Evolutionary conservation across 768 basidiomycete species (phyloP).

Genomic region (Lactifluus echinatus): DNA sequence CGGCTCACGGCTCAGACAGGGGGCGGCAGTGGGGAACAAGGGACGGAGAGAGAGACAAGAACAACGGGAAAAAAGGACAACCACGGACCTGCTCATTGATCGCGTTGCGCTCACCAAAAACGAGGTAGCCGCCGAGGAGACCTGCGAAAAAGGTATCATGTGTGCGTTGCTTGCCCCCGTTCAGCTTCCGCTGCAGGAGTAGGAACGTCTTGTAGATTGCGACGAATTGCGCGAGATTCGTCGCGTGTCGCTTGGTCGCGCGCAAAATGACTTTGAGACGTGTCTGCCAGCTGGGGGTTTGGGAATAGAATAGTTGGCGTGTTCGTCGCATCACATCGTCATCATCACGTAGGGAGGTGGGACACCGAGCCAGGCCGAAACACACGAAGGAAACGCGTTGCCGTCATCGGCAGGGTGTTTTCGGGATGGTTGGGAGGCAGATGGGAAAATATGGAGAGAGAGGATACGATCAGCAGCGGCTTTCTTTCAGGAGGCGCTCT

Average conservation of each 20-base stretch:
- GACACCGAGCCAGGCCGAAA: too few species aligned
- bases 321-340: too few species aligned
- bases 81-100: constrained; percentile 82
- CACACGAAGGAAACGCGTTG: too few species aligned
- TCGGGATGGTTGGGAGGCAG: neutral
- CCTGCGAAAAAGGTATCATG: constrained; percentile 90
- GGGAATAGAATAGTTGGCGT: too few species aligned
- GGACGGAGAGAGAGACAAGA: neutral
- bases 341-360: too few species aligned
- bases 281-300: constrained; percentile 72
- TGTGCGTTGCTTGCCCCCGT: constrained; percentile 73
- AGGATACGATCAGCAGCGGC: too few species aligned
- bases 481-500: too few species aligned
- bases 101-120: constrained; percentile 79
- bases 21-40: neutral
- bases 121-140: constrained; percentile 81
- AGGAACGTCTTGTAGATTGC: constrained; percentile 84
- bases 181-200: constrained; percentile 71
- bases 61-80: neutral
- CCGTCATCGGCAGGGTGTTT: too few species aligned
- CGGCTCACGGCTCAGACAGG: too few species aligned
- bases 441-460: too few species aligned
- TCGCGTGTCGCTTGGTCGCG: constrained; percentile 84
- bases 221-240: constrained; percentile 91
- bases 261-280: constrained; percentile 61